A percentile compares a stretch with the other conserved stretches of the same genome.
These are phyloP conservation scores for Epicoccum nigrum DNA, from an alignment of 2,329 filamentous ascomycete species.

Conservation along the genomic window DNA sequence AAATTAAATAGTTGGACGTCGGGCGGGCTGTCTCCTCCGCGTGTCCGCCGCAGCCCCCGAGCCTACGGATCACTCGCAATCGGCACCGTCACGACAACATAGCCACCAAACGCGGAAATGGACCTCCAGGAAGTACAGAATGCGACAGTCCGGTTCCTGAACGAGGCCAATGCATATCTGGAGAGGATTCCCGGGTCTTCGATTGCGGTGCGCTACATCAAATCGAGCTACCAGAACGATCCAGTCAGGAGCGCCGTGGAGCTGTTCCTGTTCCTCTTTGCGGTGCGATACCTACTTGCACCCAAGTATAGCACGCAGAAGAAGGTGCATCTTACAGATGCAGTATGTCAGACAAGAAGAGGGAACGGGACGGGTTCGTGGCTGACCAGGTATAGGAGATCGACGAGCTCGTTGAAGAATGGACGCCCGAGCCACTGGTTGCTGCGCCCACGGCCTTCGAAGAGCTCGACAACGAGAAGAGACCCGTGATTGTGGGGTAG, in stretches of 20 bases:
- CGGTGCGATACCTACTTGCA: constrained; percentile 88
- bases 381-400: constrained; percentile 68
- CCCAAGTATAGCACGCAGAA: constrained; percentile 92
- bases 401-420: constrained; percentile 94
- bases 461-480: constrained; percentile 79
- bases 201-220: constrained; percentile 92
- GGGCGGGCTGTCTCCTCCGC: constrained; percentile 23
- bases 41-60: constrained; percentile 34
- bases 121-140: constrained; percentile 63
- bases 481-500: constrained; percentile 88
- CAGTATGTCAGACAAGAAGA: constrained; percentile 54
- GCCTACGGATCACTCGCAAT: constrained; percentile 1
- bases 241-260: constrained; percentile 93
- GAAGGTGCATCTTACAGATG: constrained; percentile 85
- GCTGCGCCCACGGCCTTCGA: constrained; percentile 75
- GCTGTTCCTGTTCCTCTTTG: constrained; percentile 91
- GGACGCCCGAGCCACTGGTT: constrained; percentile 92
- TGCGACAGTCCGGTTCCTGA: constrained; percentile 60
- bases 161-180: constrained; percentile 69
- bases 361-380: neutral
- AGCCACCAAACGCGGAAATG: constrained; percentile 49
- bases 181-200: constrained; percentile 93
- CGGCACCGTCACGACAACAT: constrained; percentile 5
- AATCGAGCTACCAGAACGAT: constrained; percentile 97
- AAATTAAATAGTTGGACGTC: constrained; percentile 18